A percentile compares a stretch with the other conserved stretches of the same genome.
Evolutionary conservation across 2,329 filamentous ascomycete species (phyloP).

Genomic region (Lachnum nothofagi): DNA sequence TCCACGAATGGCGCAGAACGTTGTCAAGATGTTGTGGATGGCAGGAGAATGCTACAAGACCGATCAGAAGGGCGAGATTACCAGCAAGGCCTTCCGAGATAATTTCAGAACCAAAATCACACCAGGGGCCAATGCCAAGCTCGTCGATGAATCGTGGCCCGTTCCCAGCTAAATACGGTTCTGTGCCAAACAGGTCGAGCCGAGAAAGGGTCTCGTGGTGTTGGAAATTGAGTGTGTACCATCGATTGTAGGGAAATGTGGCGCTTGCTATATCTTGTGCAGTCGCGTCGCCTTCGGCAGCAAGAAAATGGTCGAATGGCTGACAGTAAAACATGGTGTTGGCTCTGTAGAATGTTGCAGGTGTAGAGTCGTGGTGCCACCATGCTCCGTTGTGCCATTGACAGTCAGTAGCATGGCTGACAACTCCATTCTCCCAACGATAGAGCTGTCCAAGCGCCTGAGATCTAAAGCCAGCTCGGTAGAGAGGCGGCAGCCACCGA

Average conservation of each 20-base stretch:
- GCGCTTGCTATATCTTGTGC: background rate
- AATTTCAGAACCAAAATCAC: background rate
- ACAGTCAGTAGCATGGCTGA: background rate
- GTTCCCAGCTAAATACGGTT: slow-evolving; percentile 11
- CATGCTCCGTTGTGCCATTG: background rate
- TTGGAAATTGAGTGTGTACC: slow-evolving; percentile 16
- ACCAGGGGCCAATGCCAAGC: slow-evolving; percentile 13
- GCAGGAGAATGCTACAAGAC: slow-evolving; percentile 27
- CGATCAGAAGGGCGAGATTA: slow-evolving; percentile 21
- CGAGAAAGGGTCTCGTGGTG: too few species aligned
- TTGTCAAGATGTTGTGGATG: slow-evolving; percentile 1
- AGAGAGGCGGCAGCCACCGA: background rate
- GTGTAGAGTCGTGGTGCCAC: background rate
- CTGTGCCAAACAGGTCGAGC: slow-evolving; percentile 5
- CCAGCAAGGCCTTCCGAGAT: slow-evolving; percentile 18
- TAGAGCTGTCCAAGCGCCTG: background rate
- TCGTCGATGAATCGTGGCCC: slow-evolving; percentile 14
- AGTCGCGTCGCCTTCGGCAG: slow-evolving; percentile 11
- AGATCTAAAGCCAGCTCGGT: background rate
- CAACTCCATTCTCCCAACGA: background rate
- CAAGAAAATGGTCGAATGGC: slow-evolving; percentile 12
- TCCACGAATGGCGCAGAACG: slow-evolving; percentile 17
- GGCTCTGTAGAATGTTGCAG: slow-evolving; percentile 8
- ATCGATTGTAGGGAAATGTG: slow-evolving; percentile 5
- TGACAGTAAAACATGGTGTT: slow-evolving; percentile 20